Conservation (phyloP, 2,329 filamentous ascomycete genomes). For the Akanthomyces muscarius region DNA sequence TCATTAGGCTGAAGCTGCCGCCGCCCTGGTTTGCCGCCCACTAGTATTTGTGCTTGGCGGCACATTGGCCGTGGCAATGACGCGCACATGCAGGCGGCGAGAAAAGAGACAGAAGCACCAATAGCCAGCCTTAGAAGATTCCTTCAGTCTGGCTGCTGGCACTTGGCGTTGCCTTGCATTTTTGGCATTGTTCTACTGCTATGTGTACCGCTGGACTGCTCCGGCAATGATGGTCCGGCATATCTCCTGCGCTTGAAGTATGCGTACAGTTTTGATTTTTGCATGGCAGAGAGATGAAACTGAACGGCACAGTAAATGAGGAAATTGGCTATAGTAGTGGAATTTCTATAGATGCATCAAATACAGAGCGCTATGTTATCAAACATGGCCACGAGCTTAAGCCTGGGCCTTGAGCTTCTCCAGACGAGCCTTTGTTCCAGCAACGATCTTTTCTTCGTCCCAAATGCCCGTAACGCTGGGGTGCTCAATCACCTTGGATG, state of each 20-base stretch:
- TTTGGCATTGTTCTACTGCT: too few species aligned
- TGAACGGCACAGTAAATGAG: too few species aligned
- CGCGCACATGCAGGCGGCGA: conserved; percentile 40
- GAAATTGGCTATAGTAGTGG: too few species aligned
- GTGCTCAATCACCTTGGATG: conserved; percentile 53
- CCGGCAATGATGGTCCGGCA: too few species aligned
- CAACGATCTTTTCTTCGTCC: conserved; percentile 20
- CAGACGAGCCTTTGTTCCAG: conserved; percentile 22
- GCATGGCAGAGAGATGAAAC: too few species aligned
- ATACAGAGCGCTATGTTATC: too few species aligned
- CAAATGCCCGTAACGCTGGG: conserved; percentile 64
- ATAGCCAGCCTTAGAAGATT: conserved; percentile 41
- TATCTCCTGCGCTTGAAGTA: conserved; percentile 39
- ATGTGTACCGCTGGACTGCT: too few species aligned
- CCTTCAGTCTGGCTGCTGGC: too few species aligned
- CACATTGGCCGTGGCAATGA: conserved; percentile 31
- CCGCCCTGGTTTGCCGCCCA: conserved; percentile 19
- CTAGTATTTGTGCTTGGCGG: conserved; percentile 31
- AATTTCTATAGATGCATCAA: too few species aligned
- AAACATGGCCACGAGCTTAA: background rate
- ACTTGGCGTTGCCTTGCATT: too few species aligned
- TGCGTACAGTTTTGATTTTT: too few species aligned
- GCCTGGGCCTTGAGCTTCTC: conserved; percentile 18
- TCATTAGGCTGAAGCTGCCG: conserved; percentile 4
- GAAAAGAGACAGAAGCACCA: conserved; percentile 51